Evolutionary conservation across 2,329 filamentous ascomycete species (phyloP), one percentile per base, ranked within the genome.

Genomic region (Capronia americana): DNA sequence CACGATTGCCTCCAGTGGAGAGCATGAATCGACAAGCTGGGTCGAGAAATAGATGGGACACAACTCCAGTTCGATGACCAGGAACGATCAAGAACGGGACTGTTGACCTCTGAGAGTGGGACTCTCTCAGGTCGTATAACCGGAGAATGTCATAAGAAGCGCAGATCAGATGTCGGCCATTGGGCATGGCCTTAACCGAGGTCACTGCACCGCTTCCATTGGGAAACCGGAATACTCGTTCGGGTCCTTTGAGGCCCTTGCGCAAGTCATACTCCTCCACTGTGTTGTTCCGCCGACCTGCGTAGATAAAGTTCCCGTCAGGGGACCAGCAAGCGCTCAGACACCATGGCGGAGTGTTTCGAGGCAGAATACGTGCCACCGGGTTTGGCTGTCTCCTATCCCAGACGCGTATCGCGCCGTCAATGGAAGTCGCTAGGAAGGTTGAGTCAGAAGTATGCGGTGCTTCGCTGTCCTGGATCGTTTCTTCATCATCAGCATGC

Each of bases 251-350:
- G 1, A 92, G 84, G 0, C 89, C 85, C 73, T 93, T 92, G 76
- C 95, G 92, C 20, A 99, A 83, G 74, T 88, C 92, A 79, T 91
- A 99, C 78, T 99, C 95, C 72, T 99, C 95, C 0, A 99, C 95
- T 0, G 92, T 96, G 59, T 92, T 87, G 77, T 98, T 98, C 65
- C 95, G 86, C 30, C 95, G 85, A 0, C 95, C 95, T 0, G 91
- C 93, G 79, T 97, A 99, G 73, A 99, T 93, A 78, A 88, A 92
- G 79, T 98, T 98, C 14, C 95, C 95, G 76, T 97, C 92, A 0
- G 93, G 93, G 62, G 91, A 94, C 95, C 95, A 99, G 80, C 93
- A 97, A 0, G 93, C 92, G 71, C 92, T 93, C 88, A 97, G 97
- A 78, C 94, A 98, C 94, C 94, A 99, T 0, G 94, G 95, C 0